These are phyloP conservation scores for Xylaria bambusicola DNA, from an alignment of 495 filamentous ascomycete species.

Conservation along the genomic window DNA sequence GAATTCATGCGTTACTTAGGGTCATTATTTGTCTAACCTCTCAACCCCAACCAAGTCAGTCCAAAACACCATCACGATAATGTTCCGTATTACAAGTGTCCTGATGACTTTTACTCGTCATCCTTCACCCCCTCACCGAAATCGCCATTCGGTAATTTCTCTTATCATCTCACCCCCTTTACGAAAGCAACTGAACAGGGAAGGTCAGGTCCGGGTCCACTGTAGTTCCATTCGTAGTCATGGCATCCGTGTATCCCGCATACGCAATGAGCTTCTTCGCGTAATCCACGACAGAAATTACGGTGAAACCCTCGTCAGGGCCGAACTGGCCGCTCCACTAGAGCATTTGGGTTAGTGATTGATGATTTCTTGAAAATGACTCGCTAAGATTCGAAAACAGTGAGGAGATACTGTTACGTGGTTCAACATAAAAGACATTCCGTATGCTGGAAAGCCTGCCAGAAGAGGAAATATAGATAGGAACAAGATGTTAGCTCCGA, in stretches of 20 bases:
- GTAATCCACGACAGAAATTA: slow-evolving; percentile 50
- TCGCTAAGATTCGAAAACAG: no score
- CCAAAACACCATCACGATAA: neutral
- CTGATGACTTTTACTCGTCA: no score
- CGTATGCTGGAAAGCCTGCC: no score
- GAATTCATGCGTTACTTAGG: neutral
- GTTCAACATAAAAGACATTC: no score
- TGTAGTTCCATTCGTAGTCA: slow-evolving; percentile 43
- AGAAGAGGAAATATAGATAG: no score
- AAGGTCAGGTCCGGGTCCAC: slow-evolving; percentile 59
- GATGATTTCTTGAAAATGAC: neutral
- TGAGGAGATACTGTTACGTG: no score
- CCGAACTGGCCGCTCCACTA: slow-evolving; percentile 60
- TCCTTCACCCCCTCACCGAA: no score
- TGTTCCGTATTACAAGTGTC: no score
- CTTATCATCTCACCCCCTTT: neutral
- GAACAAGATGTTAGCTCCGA: no score
- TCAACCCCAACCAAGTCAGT: neutral
- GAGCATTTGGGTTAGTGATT: neutral
- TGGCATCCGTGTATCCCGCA: slow-evolving; percentile 45
- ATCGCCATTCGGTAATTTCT: neutral
- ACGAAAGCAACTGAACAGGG: slow-evolving; percentile 43
- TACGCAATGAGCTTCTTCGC: slow-evolving; percentile 45
- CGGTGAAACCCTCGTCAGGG: slow-evolving; percentile 54
- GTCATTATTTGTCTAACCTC: neutral